Conservation (phyloP, 1,139 yeast species). For the Scheffersomyces lignicola region DNA sequence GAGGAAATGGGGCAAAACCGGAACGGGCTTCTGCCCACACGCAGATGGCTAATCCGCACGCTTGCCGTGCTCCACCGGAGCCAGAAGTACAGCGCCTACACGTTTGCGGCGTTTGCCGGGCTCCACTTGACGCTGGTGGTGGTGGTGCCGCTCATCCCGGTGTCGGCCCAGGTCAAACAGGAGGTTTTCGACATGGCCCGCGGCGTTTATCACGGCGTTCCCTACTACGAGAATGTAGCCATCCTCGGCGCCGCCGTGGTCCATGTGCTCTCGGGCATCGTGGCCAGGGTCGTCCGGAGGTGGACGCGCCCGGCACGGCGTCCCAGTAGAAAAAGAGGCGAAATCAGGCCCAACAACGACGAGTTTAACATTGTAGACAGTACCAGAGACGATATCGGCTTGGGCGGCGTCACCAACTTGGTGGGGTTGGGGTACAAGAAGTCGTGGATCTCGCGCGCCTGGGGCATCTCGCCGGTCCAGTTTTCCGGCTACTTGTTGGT, state of each 20-base stretch:
- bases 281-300: too few species aligned
- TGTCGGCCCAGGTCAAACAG: conserved; percentile 40
- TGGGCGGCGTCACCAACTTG: conserved; percentile 57
- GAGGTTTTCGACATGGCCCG: conserved; percentile 63
- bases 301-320: background rate
- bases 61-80: too few species aligned
- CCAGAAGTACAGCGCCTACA: conserved; percentile 68
- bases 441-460: conserved; percentile 42
- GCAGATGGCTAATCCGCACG: too few species aligned
- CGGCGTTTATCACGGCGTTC: conserved; percentile 55
- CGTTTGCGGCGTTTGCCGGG: conserved; percentile 57
- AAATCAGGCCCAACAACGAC: conserved; percentile 7
- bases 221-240: conserved; percentile 47
- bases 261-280: conserved; percentile 59
- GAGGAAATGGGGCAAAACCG: too few species aligned
- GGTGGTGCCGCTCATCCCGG: conserved; percentile 51
- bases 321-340: background rate
- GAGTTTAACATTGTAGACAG: conserved; percentile 12
- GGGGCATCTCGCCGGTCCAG: conserved; percentile 48
- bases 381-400: conserved; percentile 50
- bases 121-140: conserved; percentile 61
- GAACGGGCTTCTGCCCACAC: too few species aligned
- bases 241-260: conserved; percentile 47
- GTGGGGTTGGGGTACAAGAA: conserved; percentile 55
- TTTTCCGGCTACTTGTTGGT: conserved; percentile 60